Evolutionary conservation across 441 rosid species (phyloP), one percentile per base, ranked within the genome.

Genomic region (Brassica hybrid): DNA sequence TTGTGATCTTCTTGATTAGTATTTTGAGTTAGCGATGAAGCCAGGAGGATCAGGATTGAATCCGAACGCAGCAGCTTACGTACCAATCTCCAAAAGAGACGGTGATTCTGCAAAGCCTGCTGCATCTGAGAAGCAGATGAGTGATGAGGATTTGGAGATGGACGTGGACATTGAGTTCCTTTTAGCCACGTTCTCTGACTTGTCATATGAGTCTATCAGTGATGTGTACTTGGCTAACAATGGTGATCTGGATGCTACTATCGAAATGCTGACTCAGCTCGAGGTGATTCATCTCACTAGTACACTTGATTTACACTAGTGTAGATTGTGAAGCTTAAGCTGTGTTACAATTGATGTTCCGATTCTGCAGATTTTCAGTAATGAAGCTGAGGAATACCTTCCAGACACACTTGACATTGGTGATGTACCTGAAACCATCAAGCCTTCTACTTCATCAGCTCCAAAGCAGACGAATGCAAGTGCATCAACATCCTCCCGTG

Each of bases 381-480:
- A 66, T 19, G 94, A 88, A 76, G 83, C 85, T 54, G 50, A 73
- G 9, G 90, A 84, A 84, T 84, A 80, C 69, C 92, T 93, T 65
- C 98, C 94, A 6, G 96, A 89, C 60, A 83, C 88, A 10, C 81
- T 91, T 81, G 96, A 93, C 82, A 93, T 88, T 16, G 92, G 94
- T 11, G 96, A 91, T 72, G 83, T 86, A 18, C 74, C 87, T 25
- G 94, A 87, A 69, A 54, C 72, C 19, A 70, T 81, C 0, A 81
- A 78, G 60, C 25, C 85, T 38, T 73, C 81, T 8, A 78, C 77
- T 1, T 86, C 84, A 2, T 67, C 78, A 36, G 66, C 83, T 34
- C 62, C 76, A 71, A 88, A 88, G 77, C 83, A 70, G 76, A 93
- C 85, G 85, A 85, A 73, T 67, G 83, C 82, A 13, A 64, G 82